Base-by-base conservation (phyloP, 305 asterid species). In the Lippia alba region DNA sequence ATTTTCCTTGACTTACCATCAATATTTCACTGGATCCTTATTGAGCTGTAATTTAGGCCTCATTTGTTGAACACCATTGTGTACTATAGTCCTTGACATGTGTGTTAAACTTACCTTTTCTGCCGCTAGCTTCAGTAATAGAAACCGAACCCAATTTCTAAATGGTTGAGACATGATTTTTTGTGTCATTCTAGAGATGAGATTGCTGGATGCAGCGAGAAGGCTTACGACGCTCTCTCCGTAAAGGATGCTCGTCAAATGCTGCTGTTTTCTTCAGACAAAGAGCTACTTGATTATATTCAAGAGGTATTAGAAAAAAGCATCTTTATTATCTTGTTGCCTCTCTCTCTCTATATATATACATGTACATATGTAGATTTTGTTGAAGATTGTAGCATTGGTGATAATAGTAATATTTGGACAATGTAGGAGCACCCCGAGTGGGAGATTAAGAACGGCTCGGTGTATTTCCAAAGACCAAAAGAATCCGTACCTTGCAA, bases 151-250 rank as follows among this genome's bases (percentile, higher is more conserved):
- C 15, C 48, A 36, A 49, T 57, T 64, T 70, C 16, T 5, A 56
- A 16, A 19, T 50, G 39, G 39, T 45, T 36, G 54, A 50, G 33
- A 20, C 45, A 12, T 80, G 41, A 8, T 48, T 8, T 41, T 54
- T 40, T 17, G 14, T 73, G 56, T 69, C 62, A 53, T 71, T 79
- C 64, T 75, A 94, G 98, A 84, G 99, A 94, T 76, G 99, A 92
- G 88, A 94, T 94, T 79, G 94, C 98, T 79, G 99, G 99, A 53
- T 92, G 99, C 87, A 87, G 96, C 24, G 99, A 94, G 81, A 94
- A 92, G 83, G 96, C 99, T 14, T 94, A 92, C 6, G 98, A 90
- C 73, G 75, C 87, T 79, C 97, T 94, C 61, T 85, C 98, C 18
- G 30, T 88, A 17, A 84, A 70, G 17, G 93, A 91, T 67, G 96